These are phyloP conservation scores for Boletellus dicymbophilus DNA, from an alignment of 1,284 basidiomycete genomes.

Conservation along the genomic window DNA sequence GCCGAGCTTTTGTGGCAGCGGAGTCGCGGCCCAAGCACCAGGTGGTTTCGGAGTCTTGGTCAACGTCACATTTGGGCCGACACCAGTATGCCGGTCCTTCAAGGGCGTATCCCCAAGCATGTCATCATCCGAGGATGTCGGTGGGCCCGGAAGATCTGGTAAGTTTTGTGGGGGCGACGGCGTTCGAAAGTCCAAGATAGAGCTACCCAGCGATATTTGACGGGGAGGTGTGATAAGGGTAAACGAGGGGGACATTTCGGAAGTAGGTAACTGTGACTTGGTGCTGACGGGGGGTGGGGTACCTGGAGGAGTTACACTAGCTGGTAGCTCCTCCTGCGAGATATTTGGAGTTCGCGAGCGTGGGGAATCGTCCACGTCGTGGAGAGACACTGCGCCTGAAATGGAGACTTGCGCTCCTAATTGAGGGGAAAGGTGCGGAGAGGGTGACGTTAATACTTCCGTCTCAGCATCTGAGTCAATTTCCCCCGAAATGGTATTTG, in stretches of 20 bases:
- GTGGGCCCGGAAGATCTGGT: slow-evolving; percentile 61
- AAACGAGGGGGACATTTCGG: slow-evolving; percentile 23
- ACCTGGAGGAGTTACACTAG: slow-evolving; percentile 27
- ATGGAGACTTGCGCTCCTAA: not conserved
- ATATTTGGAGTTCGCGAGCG: slow-evolving; percentile 3
- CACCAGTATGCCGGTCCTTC: slow-evolving; percentile 27
- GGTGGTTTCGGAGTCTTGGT: slow-evolving; percentile 69
- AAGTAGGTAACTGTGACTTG: not conserved
- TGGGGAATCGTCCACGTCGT: slow-evolving; percentile 15
- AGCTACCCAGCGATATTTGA: slow-evolving; percentile 39
- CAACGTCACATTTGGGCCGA: slow-evolving; percentile 33
- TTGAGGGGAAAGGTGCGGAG: slow-evolving; percentile 22
- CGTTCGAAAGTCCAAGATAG: slow-evolving; percentile 53
- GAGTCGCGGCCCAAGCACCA: slow-evolving; percentile 68
- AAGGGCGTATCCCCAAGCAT: slow-evolving; percentile 23
- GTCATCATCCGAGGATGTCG: slow-evolving; percentile 50
- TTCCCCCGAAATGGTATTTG: slow-evolving; percentile 15
- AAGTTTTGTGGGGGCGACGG: slow-evolving; percentile 61
- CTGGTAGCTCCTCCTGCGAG: slow-evolving; percentile 1
- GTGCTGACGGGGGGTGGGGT: slow-evolving; percentile 18
- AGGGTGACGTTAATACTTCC: slow-evolving; percentile 25
- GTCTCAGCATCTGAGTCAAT: slow-evolving; percentile 30
- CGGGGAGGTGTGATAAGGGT: slow-evolving; percentile 54
- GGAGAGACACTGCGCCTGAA: slow-evolving; percentile 13
- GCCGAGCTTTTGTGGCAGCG: slow-evolving; percentile 36